phyloP scores from a whole-genome alignment of 805 yeast genomes.

The Nakazawaea ambrosiae region DNA sequence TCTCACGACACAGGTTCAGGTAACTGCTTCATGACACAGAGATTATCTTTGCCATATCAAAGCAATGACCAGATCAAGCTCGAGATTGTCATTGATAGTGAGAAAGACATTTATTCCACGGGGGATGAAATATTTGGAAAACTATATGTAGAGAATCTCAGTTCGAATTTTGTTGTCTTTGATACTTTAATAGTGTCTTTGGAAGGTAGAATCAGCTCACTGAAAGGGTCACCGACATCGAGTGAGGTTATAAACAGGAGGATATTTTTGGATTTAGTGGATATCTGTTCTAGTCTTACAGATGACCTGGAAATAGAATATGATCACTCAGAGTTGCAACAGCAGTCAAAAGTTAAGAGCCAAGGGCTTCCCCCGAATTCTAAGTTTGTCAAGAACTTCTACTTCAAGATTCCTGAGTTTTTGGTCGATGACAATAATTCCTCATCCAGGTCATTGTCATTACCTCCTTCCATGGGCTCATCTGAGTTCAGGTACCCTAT shows the following conservation, averaged over 20 bases:
- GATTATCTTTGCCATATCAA: no score
- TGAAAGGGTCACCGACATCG: background rate
- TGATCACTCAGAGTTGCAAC: no score
- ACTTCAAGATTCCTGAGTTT: background rate
- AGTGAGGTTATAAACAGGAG: background rate
- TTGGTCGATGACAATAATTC: background rate
- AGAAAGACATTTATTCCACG: no score
- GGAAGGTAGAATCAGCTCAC: background rate
- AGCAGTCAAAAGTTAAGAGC: background rate
- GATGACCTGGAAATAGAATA: no score
- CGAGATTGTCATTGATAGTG: background rate
- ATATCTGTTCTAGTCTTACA: background rate
- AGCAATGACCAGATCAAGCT: background rate
- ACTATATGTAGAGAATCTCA: background rate
- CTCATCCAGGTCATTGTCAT: background rate
- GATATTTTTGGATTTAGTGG: background rate
- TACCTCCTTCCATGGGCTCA: background rate
- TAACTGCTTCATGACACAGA: no score
- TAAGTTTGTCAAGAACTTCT: background rate
- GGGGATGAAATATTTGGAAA: background rate
- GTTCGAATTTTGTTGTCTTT: no score
- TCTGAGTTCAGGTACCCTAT: background rate
- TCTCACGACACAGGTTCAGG: no score
- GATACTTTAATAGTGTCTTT: background rate
- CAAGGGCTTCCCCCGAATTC: background rate